A percentile compares a stretch with the other conserved stretches of the same genome.
Conservation (phyloP, 305 asterid species). For the Fraxinus albicans region DNA sequence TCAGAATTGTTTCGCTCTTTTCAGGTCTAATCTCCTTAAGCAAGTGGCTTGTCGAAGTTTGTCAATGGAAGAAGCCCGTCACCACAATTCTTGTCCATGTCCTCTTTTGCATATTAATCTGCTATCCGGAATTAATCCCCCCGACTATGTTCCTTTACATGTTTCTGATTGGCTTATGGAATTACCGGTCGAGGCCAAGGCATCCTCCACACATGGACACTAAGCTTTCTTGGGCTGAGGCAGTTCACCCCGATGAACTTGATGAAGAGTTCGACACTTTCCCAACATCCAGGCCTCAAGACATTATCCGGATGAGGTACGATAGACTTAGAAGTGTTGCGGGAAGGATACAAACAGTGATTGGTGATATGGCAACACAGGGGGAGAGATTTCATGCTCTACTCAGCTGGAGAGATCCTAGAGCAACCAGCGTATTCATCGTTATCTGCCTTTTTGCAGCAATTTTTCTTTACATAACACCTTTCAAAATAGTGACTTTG, state of each 20-base stretch:
- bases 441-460: slow-evolving; percentile 32
- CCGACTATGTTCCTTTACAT: slow-evolving; percentile 51
- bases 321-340: slow-evolving; percentile 34
- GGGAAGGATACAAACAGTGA: slow-evolving; percentile 36
- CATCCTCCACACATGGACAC: slow-evolving; percentile 69
- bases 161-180: slow-evolving; percentile 53
- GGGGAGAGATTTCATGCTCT: slow-evolving; percentile 34
- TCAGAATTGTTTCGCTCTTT: slow-evolving; percentile 41
- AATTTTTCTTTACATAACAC: slow-evolving; percentile 28
- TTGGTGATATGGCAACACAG: slow-evolving; percentile 38
- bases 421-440: slow-evolving; percentile 33
- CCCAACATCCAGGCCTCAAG: slow-evolving; percentile 40
- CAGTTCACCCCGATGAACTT: slow-evolving; percentile 42
- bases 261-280: slow-evolving; percentile 65
- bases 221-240: slow-evolving; percentile 54
- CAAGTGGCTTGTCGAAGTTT: slow-evolving; percentile 47
- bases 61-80: slow-evolving; percentile 58
- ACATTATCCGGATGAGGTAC: slow-evolving; percentile 41
- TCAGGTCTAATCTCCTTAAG: slow-evolving; percentile 41
- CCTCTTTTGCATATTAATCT: slow-evolving; percentile 45
- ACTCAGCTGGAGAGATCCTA: slow-evolving; percentile 40
- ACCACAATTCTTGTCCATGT: slow-evolving; percentile 43
- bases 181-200: slow-evolving; percentile 35
- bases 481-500: slow-evolving; percentile 27
- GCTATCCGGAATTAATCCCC: slow-evolving; percentile 52